These are phyloP conservation scores for Ophiocordyceps polyrhachis-furcata DNA, from an alignment of 2,329 filamentous ascomycete genomes.

Conservation along the genomic window DNA sequence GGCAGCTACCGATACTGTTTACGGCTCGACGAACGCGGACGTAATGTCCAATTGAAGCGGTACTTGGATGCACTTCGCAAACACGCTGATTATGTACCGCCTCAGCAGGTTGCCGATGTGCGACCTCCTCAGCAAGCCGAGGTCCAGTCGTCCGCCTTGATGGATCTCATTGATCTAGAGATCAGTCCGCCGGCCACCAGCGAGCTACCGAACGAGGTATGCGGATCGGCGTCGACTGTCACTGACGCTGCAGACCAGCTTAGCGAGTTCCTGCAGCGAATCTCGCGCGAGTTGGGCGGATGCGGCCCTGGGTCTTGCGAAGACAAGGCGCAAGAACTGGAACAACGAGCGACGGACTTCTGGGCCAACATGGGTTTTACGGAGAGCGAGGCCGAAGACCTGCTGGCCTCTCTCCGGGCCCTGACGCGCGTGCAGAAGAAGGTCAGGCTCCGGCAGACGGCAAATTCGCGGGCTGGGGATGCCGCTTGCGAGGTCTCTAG, in stretches of 20 bases:
- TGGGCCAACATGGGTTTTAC: constrained; percentile 10
- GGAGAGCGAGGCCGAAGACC: constrained; percentile 5
- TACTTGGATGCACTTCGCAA: background rate
- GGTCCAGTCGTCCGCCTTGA: background rate
- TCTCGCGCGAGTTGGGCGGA: background rate
- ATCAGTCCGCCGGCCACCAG: background rate
- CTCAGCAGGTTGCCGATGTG: background rate
- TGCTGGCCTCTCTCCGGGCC: constrained; percentile 7
- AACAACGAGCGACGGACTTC: constrained; percentile 8
- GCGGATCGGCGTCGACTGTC: background rate
- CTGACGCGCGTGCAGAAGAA: constrained; percentile 8
- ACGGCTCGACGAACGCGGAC: background rate
- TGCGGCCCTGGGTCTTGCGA: background rate
- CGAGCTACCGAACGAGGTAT: background rate
- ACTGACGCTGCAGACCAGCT: background rate
- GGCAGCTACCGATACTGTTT: background rate
- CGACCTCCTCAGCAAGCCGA: background rate
- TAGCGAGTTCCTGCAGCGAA: background rate
- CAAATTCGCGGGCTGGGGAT: background rate
- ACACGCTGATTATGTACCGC: background rate
- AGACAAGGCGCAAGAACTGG: constrained; percentile 4
- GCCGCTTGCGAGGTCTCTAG: background rate
- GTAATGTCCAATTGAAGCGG: background rate
- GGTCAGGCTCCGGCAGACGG: constrained; percentile 1
- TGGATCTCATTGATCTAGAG: background rate